A percentile compares a stretch with the other conserved stretches of the same genome.
phyloP scores from a whole-genome alignment of 2,329 filamentous ascomycete genomes.

The Colletotrichum horii region DNA sequence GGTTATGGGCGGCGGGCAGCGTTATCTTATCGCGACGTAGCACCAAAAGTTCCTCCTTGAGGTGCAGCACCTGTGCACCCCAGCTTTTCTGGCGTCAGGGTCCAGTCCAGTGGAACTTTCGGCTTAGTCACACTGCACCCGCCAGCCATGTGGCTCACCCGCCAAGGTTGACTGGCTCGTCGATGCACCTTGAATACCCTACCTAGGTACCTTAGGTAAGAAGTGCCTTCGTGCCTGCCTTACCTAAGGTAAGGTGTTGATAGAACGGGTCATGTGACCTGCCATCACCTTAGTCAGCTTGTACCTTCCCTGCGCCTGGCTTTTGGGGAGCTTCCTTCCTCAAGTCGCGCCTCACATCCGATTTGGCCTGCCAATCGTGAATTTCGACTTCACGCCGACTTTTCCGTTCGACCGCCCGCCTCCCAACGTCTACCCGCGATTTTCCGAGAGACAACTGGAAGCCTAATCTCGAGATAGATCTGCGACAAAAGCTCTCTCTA shows the following conservation, averaged over 20 bases:
- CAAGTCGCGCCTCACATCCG: background rate
- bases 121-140: background rate
- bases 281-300: background rate
- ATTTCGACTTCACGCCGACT: background rate
- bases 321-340: background rate
- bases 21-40: constrained; percentile 17
- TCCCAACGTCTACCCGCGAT: background rate
- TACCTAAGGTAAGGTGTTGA: no score
- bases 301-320: background rate
- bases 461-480: background rate
- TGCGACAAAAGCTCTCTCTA: background rate
- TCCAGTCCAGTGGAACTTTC: background rate
- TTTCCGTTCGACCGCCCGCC: background rate
- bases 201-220: background rate
- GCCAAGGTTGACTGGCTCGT: background rate
- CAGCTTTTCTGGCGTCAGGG: background rate
- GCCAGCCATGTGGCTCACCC: background rate
- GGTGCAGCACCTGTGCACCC: background rate
- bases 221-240: background rate
- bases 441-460: background rate
- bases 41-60: background rate
- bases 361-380: background rate
- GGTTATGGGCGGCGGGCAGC: background rate
- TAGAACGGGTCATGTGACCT: background rate
- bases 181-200: background rate